phyloP scores from a whole-genome alignment of 2,329 filamentous ascomycete genomes.

The Sarocladium brachiariae region DNA sequence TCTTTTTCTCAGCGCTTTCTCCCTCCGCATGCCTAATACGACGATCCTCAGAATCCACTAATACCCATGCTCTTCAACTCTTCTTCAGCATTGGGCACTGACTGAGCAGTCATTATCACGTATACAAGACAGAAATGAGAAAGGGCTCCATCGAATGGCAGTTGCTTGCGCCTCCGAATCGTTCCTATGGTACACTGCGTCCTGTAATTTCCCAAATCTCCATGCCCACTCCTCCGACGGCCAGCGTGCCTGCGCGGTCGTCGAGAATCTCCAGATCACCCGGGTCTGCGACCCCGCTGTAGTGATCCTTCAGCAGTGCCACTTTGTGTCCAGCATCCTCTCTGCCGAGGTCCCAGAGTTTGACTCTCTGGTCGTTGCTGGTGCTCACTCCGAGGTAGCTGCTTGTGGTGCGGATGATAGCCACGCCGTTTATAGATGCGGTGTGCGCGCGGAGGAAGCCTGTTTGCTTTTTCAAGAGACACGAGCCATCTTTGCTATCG shows the following conservation, averaged over 20 bases:
- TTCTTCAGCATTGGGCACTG: too few relatives aligned
- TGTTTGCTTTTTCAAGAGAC: slow-evolving; percentile 20
- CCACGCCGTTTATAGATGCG: slow-evolving; percentile 60
- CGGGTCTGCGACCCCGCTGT: slow-evolving; percentile 55
- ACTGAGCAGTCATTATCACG: too few relatives aligned
- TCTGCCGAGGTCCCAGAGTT: slow-evolving; percentile 39
- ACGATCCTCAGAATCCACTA: too few relatives aligned
- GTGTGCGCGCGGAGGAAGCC: slow-evolving; percentile 53
- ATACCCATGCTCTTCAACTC: too few relatives aligned
- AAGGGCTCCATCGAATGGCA: too few relatives aligned
- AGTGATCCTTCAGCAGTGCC: slow-evolving; percentile 39
- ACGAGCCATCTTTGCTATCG: too few relatives aligned
- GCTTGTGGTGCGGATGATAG: neutral
- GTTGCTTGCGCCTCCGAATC: too few relatives aligned
- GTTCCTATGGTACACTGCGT: neutral
- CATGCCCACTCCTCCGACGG: slow-evolving; percentile 40
- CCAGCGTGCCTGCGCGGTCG: slow-evolving; percentile 18
- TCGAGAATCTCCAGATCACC: slow-evolving; percentile 41
- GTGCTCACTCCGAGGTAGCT: slow-evolving; percentile 32
- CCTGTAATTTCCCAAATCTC: slow-evolving; percentile 31
- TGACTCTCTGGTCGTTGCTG: slow-evolving; percentile 57
- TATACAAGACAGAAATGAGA: too few relatives aligned
- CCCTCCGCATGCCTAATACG: too few relatives aligned
- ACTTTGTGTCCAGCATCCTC: slow-evolving; percentile 15
- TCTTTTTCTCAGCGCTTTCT: too few relatives aligned